Evolutionary conservation across 2,329 filamentous ascomycete species (phyloP).

Genomic region (Metarhizium humberi): DNA sequence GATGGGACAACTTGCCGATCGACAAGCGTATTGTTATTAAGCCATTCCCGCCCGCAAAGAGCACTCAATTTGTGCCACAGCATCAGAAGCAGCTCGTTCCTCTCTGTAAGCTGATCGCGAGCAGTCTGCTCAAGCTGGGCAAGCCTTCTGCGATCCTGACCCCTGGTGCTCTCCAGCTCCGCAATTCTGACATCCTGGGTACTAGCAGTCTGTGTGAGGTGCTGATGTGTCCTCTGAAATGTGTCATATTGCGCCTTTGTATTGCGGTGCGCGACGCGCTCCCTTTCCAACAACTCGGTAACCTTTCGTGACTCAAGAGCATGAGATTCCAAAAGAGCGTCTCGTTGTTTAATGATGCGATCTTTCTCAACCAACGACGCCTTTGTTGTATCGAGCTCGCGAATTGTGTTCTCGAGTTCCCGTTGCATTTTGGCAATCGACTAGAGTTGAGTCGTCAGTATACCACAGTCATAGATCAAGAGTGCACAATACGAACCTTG

Average conservation of each 20-base stretch:
- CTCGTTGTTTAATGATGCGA: slow-evolving; percentile 78
- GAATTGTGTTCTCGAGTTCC: slow-evolving; percentile 74
- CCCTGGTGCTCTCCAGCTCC: slow-evolving; percentile 75
- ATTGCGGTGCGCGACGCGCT: slow-evolving; percentile 73
- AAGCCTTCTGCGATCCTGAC: slow-evolving; percentile 69
- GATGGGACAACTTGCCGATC: slow-evolving; percentile 77
- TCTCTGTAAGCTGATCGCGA: slow-evolving; percentile 79
- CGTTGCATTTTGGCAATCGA: slow-evolving; percentile 81
- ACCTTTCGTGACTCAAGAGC: slow-evolving; percentile 79
- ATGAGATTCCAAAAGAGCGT: slow-evolving; percentile 78
- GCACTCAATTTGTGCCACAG: slow-evolving; percentile 83
- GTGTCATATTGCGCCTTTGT: slow-evolving; percentile 85
- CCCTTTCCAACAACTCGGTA: slow-evolving; percentile 82
- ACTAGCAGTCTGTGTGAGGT: slow-evolving; percentile 75
- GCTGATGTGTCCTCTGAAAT: slow-evolving; percentile 77
- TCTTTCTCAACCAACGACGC: slow-evolving; percentile 82
- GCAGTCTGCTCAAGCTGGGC: slow-evolving; percentile 67
- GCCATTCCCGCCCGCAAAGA: slow-evolving; percentile 87
- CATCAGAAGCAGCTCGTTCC: slow-evolving; percentile 79
- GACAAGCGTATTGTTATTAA: slow-evolving; percentile 78
- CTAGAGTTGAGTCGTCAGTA: slow-evolving; percentile 24
- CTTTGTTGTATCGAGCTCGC: slow-evolving; percentile 72
- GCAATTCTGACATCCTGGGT: slow-evolving; percentile 76
- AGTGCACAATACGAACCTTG: slow-evolving; percentile 42
- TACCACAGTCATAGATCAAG: background rate